Percentiles rank a stretch among this genome's conserved stretches.
Evolutionary conservation across 108 stramenopile species (phyloP).

Genomic region (Pseudonitzschia pungens): DNA sequence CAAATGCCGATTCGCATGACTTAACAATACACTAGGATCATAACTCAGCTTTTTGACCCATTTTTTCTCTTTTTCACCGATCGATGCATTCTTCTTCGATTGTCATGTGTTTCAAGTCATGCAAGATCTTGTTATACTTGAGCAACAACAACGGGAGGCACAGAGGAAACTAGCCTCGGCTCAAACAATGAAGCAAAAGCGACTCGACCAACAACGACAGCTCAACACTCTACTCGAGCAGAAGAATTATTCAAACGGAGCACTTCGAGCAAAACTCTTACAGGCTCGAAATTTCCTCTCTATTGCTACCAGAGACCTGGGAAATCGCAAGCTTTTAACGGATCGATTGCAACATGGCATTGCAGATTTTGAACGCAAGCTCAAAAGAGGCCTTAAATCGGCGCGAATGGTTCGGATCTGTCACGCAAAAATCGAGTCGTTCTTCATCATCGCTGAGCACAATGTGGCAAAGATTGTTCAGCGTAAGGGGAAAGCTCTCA

Average conservation of each 20-base stretch:
- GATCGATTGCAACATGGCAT: conserved; percentile 46
- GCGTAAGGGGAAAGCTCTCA: conserved; percentile 35
- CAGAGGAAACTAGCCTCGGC: conserved; percentile 61
- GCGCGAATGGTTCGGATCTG: conserved; percentile 41
- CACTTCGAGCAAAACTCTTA: conserved; percentile 55
- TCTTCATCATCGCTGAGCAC: conserved; percentile 42
- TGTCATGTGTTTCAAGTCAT: conserved; percentile 43
- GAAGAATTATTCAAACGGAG: conserved; percentile 74
- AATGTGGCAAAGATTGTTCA: conserved; percentile 36
- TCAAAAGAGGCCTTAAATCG: conserved; percentile 52
- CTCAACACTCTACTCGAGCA: conserved; percentile 61
- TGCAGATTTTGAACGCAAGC: conserved; percentile 54
- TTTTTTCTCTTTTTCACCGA: background rate
- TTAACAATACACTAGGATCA: background rate
- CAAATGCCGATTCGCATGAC: background rate
- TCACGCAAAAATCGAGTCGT: conserved; percentile 48
- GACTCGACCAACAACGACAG: conserved; percentile 46
- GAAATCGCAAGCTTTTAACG: conserved; percentile 37
- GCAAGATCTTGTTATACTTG: conserved; percentile 76
- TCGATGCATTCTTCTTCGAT: background rate
- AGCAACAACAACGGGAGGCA: conserved; percentile 82
- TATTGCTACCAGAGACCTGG: conserved; percentile 48
- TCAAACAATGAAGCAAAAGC: conserved; percentile 54
- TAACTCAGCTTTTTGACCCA: background rate
- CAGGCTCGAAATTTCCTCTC: conserved; percentile 57